Evolutionary conservation across 2,329 filamentous ascomycete genomes (phyloP).

Genomic region (Talaromyces sp.): DNA sequence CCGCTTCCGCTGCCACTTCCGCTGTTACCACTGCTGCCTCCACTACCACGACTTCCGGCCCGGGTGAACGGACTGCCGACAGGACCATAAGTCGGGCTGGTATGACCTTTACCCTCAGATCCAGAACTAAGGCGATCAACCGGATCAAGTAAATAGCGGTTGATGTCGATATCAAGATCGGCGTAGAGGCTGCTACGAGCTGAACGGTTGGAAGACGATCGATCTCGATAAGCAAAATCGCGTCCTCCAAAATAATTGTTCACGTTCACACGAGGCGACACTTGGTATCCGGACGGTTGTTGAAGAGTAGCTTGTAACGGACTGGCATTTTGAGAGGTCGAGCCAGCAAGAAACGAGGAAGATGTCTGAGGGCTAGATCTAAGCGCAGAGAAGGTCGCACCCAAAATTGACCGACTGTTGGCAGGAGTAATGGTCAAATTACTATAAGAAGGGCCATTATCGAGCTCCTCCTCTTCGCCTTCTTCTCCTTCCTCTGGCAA

Average conservation of each 20-base stretch:
- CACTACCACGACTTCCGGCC: slow-evolving; percentile 49
- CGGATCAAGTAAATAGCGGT: slow-evolving; percentile 29
- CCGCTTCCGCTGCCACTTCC: slow-evolving; percentile 39
- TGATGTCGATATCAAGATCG: slow-evolving; percentile 31
- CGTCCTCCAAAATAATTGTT: slow-evolving; percentile 31
- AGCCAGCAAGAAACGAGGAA: slow-evolving; percentile 33
- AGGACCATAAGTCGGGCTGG: slow-evolving; percentile 37
- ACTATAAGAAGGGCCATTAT: slow-evolving; percentile 22
- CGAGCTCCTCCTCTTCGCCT: not conserved
- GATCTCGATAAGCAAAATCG: slow-evolving; percentile 34
- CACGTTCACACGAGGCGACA: slow-evolving; percentile 33
- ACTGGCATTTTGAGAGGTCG: slow-evolving; percentile 34
- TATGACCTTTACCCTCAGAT: slow-evolving; percentile 31
- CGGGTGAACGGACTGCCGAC: slow-evolving; percentile 39
- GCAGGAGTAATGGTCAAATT: slow-evolving; percentile 30
- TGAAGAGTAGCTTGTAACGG: slow-evolving; percentile 32
- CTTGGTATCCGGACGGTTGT: slow-evolving; percentile 29
- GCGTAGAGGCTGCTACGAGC: slow-evolving; percentile 37
- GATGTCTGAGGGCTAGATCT: slow-evolving; percentile 35
- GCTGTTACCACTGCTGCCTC: slow-evolving; percentile 46
- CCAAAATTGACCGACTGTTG: slow-evolving; percentile 33
- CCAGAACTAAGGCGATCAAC: slow-evolving; percentile 31
- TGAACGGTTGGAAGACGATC: slow-evolving; percentile 44
- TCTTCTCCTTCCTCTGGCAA: slow-evolving; percentile 31
- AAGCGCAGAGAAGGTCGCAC: slow-evolving; percentile 34